Evolutionary conservation across 805 yeast species (phyloP), one percentile per base, ranked within the genome.

Genomic region (Wickerhamiella parazyma): DNA sequence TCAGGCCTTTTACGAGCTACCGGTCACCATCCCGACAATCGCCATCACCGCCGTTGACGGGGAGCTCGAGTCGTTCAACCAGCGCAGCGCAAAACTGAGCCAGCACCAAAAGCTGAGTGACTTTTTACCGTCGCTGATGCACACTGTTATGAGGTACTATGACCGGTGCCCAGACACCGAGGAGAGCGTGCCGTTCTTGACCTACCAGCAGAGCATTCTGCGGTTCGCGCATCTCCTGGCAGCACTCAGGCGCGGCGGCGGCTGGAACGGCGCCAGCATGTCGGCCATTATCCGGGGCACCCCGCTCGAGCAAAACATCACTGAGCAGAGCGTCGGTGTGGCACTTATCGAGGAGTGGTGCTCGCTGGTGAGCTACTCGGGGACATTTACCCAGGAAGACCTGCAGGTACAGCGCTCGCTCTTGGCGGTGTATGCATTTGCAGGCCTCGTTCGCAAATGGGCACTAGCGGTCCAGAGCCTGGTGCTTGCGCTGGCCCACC

Each of bases 151-250:
- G 4, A 51, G 50, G 7, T 45, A 42, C 33, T 50, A 24, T 22
- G 43, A 45, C 11, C 36, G 44, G 6, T 50, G 50, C 10, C 42
- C 47, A 2, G 43, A 40, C 4, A 67, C 70, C 7, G 84, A 77
- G 45, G 94, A 89, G 50, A 73, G 73, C 50, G 87, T 80, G 0
- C 96, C 97, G 0, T 89, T 78, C 47, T 60, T 80, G 1, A 86
- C 86, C 0, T 81, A 76, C 49, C 75, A 80, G 35, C 95, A 85
- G 50, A 68, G 79, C 1, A 65, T 81, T 2, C 51, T 86, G 25
- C 68, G 95, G 47, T 72, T 69, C 41, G 62, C 78, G 18, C 75
- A 75, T 44, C 69, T 82, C 42, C 70, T 80, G 70, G 68, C 78
- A 1, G 57, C 66, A 8, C 58, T 76, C 4, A 68, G 68, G 48